phyloP scores from a whole-genome alignment of 2,329 filamentous ascomycete genomes.

The Raffaelea albimanens region DNA sequence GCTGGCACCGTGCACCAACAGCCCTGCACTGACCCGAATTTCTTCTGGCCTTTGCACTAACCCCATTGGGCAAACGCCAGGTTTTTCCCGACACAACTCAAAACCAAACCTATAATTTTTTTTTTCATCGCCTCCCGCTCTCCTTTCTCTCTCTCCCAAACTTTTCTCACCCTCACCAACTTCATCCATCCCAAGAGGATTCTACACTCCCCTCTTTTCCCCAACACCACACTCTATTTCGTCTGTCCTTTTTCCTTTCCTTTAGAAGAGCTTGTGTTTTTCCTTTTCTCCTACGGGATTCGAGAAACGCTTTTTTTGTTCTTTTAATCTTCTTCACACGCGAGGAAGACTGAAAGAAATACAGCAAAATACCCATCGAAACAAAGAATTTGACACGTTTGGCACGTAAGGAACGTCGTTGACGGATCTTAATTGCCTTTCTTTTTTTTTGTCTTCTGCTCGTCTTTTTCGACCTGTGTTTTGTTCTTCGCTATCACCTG shows the following conservation, averaged over 20 bases:
- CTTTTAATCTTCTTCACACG: slow-evolving; percentile 8
- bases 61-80: slow-evolving; percentile 2
- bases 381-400: not conserved
- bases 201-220: slow-evolving; percentile 16
- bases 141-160: slow-evolving; percentile 11
- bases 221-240: slow-evolving; percentile 14
- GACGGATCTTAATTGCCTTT: slow-evolving; percentile 1
- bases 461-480: not conserved
- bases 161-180: slow-evolving; percentile 16
- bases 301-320: slow-evolving; percentile 21
- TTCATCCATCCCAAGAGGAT: slow-evolving; percentile 17
- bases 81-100: slow-evolving; percentile 13
- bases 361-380: not conserved
- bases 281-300: slow-evolving; percentile 32
- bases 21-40: slow-evolving; percentile 2
- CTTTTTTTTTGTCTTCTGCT: not conserved
- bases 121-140: slow-evolving; percentile 9
- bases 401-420: slow-evolving; percentile 1
- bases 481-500: not conserved
- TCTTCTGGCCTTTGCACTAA: slow-evolving; percentile 4
- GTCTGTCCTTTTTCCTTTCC: slow-evolving; percentile 28
- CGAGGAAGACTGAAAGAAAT: slow-evolving; percentile 8
- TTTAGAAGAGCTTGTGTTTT: slow-evolving; percentile 33
- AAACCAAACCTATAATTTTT: slow-evolving; percentile 15
- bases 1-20: not conserved